These are phyloP conservation scores for Oligophagozyma castellii DNA, from an alignment of 1,139 yeast genomes.

Conservation along the genomic window DNA sequence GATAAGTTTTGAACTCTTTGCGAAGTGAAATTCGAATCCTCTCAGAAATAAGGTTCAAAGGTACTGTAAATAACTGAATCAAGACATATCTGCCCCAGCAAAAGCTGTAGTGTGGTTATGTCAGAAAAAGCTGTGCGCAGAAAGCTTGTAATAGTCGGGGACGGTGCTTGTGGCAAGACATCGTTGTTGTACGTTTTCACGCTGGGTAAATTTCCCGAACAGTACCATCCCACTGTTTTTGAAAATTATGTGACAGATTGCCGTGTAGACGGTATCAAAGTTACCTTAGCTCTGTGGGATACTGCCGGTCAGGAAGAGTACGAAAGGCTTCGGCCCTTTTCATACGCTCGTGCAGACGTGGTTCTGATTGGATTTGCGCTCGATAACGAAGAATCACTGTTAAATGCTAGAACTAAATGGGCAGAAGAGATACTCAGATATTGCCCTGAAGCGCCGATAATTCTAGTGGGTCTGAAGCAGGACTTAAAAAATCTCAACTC, in stretches of 20 bases:
- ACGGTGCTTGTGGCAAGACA: slow-evolving; percentile 93
- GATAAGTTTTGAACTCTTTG: too few species aligned
- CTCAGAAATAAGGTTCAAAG: too few species aligned
- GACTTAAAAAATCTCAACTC: slow-evolving; percentile 33
- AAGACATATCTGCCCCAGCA: too few species aligned
- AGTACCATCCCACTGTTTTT: slow-evolving; percentile 87
- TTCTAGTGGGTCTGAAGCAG: slow-evolving; percentile 57
- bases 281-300: slow-evolving; percentile 86
- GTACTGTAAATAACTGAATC: too few species aligned
- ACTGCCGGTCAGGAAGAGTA: slow-evolving; percentile 95
- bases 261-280: slow-evolving; percentile 83
- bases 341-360: slow-evolving; percentile 64
- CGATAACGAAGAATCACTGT: slow-evolving; percentile 55
- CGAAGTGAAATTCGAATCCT: too few species aligned
- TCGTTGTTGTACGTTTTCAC: slow-evolving; percentile 85
- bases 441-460: slow-evolving; percentile 53
- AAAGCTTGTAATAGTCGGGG: slow-evolving; percentile 85
- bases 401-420: slow-evolving; percentile 61
- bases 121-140: slow-evolving; percentile 36
- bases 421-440: slow-evolving; percentile 53
- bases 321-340: slow-evolving; percentile 58
- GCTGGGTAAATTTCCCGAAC: slow-evolving; percentile 66
- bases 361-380: slow-evolving; percentile 60
- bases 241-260: slow-evolving; percentile 92
- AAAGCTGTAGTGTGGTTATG: slow-evolving; percentile 13